Evolutionary conservation across 1,284 basidiomycete species (phyloP).

Genomic region (Apiotrichum akiyoshidainum): DNA sequence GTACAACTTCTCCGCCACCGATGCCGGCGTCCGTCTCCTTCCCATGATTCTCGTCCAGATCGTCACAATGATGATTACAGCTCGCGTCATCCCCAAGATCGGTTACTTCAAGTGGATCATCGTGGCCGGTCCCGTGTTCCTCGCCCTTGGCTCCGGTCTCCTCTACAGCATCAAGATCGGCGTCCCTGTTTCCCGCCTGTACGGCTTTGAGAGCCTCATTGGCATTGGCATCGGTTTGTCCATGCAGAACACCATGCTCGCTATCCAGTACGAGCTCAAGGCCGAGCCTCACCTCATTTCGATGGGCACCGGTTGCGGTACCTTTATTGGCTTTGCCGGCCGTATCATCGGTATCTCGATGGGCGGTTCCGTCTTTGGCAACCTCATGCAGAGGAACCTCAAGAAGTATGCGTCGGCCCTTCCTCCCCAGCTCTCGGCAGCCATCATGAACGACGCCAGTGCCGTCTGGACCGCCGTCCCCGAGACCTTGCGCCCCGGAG

Average conservation of each 20-base stretch:
- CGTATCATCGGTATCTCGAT: conserved; percentile 49
- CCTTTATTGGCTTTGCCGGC: conserved; percentile 45
- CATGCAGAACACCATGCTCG: conserved; percentile 45
- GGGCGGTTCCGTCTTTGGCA: conserved; percentile 47
- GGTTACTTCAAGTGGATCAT: conserved; percentile 47
- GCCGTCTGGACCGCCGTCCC: conserved; percentile 40
- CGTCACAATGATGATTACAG: conserved; percentile 39
- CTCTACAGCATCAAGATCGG: conserved; percentile 41
- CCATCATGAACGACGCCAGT: conserved; percentile 34
- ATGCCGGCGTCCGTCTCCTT: conserved; percentile 44
- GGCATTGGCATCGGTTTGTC: conserved; percentile 45
- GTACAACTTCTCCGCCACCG: conserved; percentile 45
- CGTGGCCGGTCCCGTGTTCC: conserved; percentile 38
- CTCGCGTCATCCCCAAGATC: conserved; percentile 40
- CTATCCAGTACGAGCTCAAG: conserved; percentile 45
- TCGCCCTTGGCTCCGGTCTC: conserved; percentile 39
- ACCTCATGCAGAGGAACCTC: conserved; percentile 43
- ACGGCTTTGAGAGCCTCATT: conserved; percentile 45
- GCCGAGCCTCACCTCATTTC: conserved; percentile 42
- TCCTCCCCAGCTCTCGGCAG: conserved; percentile 16
- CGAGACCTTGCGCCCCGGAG: conserved; percentile 24
- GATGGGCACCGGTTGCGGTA: conserved; percentile 34
- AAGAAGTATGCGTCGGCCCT: conserved; percentile 31
- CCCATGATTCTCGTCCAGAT: conserved; percentile 48
- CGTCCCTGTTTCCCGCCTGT: conserved; percentile 30